phyloP scores from a whole-genome alignment of 2,329 filamentous ascomycete genomes.

The Epichloe scottii region DNA sequence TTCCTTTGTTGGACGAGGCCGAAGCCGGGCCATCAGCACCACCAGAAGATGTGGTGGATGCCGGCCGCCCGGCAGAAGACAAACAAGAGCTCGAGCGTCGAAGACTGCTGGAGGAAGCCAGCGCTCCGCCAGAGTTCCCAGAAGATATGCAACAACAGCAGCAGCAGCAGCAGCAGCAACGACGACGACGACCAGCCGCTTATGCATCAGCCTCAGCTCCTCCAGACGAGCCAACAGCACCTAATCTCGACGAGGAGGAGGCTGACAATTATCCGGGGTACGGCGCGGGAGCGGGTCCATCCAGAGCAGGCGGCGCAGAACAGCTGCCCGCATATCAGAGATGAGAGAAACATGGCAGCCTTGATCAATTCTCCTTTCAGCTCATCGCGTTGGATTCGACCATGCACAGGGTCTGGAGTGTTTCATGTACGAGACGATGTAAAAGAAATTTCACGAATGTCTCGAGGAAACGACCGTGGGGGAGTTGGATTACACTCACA shows the following conservation, averaged over 20 bases:
- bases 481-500: background rate
- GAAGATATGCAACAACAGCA: conserved; percentile 32
- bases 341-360: conserved; percentile 11
- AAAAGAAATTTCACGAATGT: background rate
- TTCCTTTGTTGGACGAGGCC: conserved; percentile 6
- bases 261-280: conserved; percentile 30
- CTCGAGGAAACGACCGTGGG: background rate
- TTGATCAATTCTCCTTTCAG: background rate
- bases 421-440: background rate
- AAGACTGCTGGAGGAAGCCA: conserved; percentile 50
- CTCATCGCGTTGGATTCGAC: background rate
- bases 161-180: too few relatives aligned
- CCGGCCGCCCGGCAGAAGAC: conserved; percentile 41
- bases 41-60: conserved; percentile 30
- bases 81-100: conserved; percentile 66
- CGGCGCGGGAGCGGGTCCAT: conserved; percentile 15
- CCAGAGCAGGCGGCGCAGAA: conserved; percentile 12
- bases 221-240: conserved; percentile 37
- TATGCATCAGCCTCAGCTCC: conserved; percentile 17
- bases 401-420: background rate
- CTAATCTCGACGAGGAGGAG: conserved; percentile 41
- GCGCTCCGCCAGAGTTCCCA: conserved; percentile 47
- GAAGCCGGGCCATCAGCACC: conserved; percentile 28
- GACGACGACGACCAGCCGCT: conserved; percentile 11
- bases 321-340: conserved; percentile 28